A percentile compares a stretch with the other conserved stretches of the same genome.
These are phyloP conservation scores for Hypoxylon trugodes DNA, from an alignment of 495 filamentous ascomycete genomes.

Conservation along the genomic window DNA sequence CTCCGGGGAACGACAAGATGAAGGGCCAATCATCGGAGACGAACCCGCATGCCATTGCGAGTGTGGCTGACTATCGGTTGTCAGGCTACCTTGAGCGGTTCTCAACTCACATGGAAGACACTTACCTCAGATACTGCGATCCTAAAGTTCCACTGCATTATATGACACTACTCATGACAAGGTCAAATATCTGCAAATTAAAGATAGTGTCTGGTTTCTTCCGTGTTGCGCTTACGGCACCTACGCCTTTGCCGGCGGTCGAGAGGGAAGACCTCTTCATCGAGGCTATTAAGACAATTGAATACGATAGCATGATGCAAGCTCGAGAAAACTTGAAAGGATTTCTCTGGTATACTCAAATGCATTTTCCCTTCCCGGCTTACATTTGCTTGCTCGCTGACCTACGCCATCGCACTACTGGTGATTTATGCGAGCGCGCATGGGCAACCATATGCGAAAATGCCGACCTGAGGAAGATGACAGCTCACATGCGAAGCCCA, in stretches of 20 bases:
- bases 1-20: constrained; percentile 52
- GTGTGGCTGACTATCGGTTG: constrained; percentile 55
- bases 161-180: constrained; percentile 60
- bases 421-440: constrained; percentile 60
- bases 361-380: constrained; percentile 62
- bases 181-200: constrained; percentile 58
- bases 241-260: constrained; percentile 39
- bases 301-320: constrained; percentile 62
- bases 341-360: constrained; percentile 62
- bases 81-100: constrained; percentile 63
- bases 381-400: constrained; percentile 63
- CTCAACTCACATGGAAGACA: constrained; percentile 63
- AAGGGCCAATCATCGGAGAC: constrained; percentile 49
- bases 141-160: constrained; percentile 66
- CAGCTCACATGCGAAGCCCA: constrained; percentile 53
- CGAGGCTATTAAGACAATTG: constrained; percentile 59
- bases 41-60: constrained; percentile 52
- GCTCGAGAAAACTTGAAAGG: constrained; percentile 52
- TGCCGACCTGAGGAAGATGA: constrained; percentile 55
- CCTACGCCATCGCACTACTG: constrained; percentile 55
- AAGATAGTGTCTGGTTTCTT: constrained; percentile 46
- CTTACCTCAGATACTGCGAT: constrained; percentile 68
- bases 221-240: constrained; percentile 38
- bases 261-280: constrained; percentile 58
- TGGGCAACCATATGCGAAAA: constrained; percentile 61